Evolutionary conservation across 2,329 filamentous ascomycete genomes (phyloP).

Genomic region (Fusarium udum): DNA sequence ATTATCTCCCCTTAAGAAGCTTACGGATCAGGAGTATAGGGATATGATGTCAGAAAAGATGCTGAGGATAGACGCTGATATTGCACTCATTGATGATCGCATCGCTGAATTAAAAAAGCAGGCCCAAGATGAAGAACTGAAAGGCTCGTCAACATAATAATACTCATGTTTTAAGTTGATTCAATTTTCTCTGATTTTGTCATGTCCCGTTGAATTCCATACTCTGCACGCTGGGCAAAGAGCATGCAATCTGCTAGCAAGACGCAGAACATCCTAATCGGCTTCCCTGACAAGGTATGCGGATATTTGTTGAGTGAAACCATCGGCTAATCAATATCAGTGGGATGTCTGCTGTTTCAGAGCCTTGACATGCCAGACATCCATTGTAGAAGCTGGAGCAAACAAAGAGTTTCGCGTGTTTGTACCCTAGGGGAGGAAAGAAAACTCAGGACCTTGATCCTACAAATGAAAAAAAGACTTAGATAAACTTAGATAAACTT

Average conservation of each 20-base stretch:
- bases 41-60: slow-evolving; percentile 76
- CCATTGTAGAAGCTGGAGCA: not conserved
- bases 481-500: too few species aligned
- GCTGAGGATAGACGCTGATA: slow-evolving; percentile 76
- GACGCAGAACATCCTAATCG: slow-evolving; percentile 6
- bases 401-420: not conserved
- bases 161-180: not conserved
- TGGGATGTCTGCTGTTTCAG: not conserved
- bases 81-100: slow-evolving; percentile 80
- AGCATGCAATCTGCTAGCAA: slow-evolving; percentile 4
- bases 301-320: not conserved
- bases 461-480: too few species aligned
- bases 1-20: slow-evolving; percentile 75
- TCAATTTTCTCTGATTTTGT: not conserved
- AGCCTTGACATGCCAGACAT: not conserved
- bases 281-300: not conserved
- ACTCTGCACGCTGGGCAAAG: not conserved
- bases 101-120: slow-evolving; percentile 58
- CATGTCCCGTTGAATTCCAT: not conserved
- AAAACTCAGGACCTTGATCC: too few species aligned
- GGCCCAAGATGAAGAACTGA: slow-evolving; percentile 11
- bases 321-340: not conserved
- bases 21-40: slow-evolving; percentile 79
- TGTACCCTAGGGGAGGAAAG: not conserved
- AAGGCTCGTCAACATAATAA: slow-evolving; percentile 14